phyloP scores from a whole-genome alignment of 208 protist species.

The Porcisia hertigi region DNA sequence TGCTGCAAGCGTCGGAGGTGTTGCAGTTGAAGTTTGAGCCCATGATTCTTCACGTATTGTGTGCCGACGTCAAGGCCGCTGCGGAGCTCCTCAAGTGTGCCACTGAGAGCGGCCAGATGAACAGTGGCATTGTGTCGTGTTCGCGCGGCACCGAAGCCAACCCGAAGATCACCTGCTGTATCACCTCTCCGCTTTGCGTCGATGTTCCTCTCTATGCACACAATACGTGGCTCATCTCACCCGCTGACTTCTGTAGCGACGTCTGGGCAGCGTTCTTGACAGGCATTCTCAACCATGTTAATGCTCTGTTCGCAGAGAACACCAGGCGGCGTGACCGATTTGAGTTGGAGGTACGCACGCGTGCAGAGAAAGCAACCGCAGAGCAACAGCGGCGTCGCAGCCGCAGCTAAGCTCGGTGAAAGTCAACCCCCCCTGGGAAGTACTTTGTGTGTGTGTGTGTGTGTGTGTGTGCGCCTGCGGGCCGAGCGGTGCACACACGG shows the following conservation, averaged over 20 bases:
- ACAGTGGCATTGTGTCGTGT: constrained; percentile 72
- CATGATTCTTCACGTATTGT: constrained; percentile 84
- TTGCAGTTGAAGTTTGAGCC: constrained; percentile 87
- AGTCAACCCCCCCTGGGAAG: not conserved
- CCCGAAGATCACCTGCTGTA: constrained; percentile 78
- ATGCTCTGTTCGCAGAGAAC: constrained; percentile 68
- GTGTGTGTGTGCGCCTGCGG: too few relatives aligned
- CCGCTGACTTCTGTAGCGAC: constrained; percentile 12
- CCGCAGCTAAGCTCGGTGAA: not conserved
- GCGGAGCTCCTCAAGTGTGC: constrained; percentile 69
- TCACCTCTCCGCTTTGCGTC: constrained; percentile 69
- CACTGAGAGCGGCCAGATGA: constrained; percentile 75
- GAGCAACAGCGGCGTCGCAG: not conserved
- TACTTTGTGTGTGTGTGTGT: too few relatives aligned
- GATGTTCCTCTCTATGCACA: constrained; percentile 63
- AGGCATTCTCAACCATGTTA: constrained; percentile 44
- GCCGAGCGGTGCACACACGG: too few relatives aligned
- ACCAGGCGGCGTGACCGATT: constrained; percentile 53
- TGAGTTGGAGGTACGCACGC: constrained; percentile 12
- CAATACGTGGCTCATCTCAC: constrained; percentile 47
- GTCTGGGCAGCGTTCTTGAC: constrained; percentile 45
- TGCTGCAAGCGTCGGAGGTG: constrained; percentile 49
- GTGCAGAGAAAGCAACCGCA: not conserved
- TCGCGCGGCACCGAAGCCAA: constrained; percentile 51
- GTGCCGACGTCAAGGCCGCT: constrained; percentile 55